Percentiles rank a stretch among this genome's conserved stretches.
These are phyloP conservation scores for Eucalyptus curtisii DNA, from an alignment of 345 rosid species.

Conservation along the genomic window DNA sequence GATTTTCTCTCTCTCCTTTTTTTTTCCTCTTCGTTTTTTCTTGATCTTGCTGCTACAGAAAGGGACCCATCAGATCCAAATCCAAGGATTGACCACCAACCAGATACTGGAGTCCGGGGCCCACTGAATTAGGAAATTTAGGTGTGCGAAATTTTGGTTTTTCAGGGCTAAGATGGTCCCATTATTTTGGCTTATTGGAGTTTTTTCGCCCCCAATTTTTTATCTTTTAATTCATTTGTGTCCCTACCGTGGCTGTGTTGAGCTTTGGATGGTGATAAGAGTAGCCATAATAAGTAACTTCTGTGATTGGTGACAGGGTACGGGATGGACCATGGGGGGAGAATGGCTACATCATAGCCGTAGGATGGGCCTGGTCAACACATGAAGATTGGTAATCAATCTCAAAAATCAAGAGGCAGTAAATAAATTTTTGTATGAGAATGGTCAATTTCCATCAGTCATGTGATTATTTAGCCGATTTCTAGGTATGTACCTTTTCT, in stretches of 20 bases:
- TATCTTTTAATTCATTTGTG: not conserved
- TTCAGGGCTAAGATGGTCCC: not conserved
- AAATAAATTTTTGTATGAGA: not conserved
- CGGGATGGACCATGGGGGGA: not conserved
- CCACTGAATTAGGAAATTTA: not conserved
- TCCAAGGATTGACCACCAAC: conserved; percentile 19
- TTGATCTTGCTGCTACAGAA: not conserved
- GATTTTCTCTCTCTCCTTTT: not conserved
- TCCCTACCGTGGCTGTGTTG: not conserved
- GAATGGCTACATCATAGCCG: not conserved
- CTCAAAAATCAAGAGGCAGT: not conserved
- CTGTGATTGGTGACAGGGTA: not conserved
- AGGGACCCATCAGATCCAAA: conserved; percentile 11
- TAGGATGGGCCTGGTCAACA: not conserved
- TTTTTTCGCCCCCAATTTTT: not conserved
- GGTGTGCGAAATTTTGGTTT: not conserved
- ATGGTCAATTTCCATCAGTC: not conserved
- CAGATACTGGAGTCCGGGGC: not conserved
- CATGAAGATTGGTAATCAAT: not conserved
- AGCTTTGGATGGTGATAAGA: not conserved
- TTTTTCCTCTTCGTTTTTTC: not conserved
- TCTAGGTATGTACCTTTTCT: not conserved
- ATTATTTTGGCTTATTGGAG: not conserved
- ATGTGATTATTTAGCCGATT: not conserved
- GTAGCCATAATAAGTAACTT: not conserved